phyloP scores from a whole-genome alignment of 2,329 filamentous ascomycete species.

The Aspergillus sp. region DNA sequence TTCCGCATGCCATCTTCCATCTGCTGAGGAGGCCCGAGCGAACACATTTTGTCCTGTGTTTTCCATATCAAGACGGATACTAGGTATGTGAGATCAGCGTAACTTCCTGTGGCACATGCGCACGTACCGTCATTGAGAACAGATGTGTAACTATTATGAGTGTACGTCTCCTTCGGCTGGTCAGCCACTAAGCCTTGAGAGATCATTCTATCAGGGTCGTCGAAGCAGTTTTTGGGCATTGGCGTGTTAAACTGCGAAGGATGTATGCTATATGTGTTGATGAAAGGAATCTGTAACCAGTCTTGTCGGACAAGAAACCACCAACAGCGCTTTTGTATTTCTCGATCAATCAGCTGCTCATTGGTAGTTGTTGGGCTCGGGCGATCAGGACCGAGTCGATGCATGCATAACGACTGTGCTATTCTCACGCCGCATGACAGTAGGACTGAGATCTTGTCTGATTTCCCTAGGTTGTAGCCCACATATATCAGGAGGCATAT shows the following conservation, averaged over 20 bases:
- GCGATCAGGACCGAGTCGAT: constrained; percentile 6
- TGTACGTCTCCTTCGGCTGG: neutral
- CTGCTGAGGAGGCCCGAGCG: neutral
- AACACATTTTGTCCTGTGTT: constrained; percentile 9
- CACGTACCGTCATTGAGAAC: neutral
- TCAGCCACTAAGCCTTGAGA: neutral
- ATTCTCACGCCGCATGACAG: constrained; percentile 9
- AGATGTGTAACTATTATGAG: neutral
- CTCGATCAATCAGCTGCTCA: constrained; percentile 4
- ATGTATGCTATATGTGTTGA: constrained; percentile 13
- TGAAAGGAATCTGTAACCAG: constrained; percentile 13
- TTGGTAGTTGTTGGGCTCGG: neutral
- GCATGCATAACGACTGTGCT: constrained; percentile 10
- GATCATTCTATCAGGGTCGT: constrained; percentile 4
- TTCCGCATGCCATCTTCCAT: neutral
- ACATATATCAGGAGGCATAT: constrained; percentile 12
- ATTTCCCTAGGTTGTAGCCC: constrained; percentile 10
- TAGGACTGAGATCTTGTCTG: constrained; percentile 9
- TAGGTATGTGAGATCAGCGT: neutral
- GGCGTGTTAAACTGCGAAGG: constrained; percentile 11
- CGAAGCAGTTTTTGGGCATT: constrained; percentile 11
- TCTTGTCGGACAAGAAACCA: constrained; percentile 14
- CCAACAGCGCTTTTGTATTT: constrained; percentile 12
- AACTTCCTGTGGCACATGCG: neutral
- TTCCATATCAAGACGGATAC: constrained; percentile 12